These are phyloP conservation scores for Colletotrichum liriopes DNA, from an alignment of 2,329 filamentous ascomycete genomes.

Conservation along the genomic window DNA sequence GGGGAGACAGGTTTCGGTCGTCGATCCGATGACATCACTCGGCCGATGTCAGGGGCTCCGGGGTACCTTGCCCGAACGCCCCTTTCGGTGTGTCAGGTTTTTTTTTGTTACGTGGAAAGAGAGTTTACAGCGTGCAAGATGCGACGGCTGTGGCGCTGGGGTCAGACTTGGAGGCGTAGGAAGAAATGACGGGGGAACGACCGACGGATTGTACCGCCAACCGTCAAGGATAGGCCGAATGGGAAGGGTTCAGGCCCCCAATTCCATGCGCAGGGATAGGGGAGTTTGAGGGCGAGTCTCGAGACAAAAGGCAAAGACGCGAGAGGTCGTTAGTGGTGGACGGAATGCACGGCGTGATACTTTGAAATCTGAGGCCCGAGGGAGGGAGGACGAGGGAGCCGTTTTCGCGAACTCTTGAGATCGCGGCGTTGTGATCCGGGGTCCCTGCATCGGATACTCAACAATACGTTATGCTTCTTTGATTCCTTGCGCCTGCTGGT, in stretches of 20 bases:
- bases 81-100: slow-evolving; percentile 36
- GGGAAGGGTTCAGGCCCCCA: not conserved
- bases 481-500: slow-evolving; percentile 4
- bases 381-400: not conserved
- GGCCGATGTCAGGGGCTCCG: slow-evolving; percentile 27
- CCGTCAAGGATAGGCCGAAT: not conserved
- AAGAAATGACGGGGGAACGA: not conserved
- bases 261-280: not conserved
- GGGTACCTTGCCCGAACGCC: slow-evolving; percentile 28
- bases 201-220: not conserved
- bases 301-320: not conserved
- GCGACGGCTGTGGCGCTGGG: slow-evolving; percentile 32
- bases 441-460: slow-evolving; percentile 34
- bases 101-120: slow-evolving; percentile 1
- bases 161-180: slow-evolving; percentile 23
- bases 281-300: not conserved
- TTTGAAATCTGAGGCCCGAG: slow-evolving; percentile 1
- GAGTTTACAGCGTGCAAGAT: slow-evolving; percentile 28
- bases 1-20: slow-evolving; percentile 31
- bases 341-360: too few species aligned
- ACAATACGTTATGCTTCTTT: slow-evolving; percentile 17
- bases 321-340: not conserved
- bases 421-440: slow-evolving; percentile 12
- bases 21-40: slow-evolving; percentile 43
- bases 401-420: slow-evolving; percentile 6